phyloP scores from a whole-genome alignment of 2,329 filamentous ascomycete genomes.

The Rutstroemia sp. region DNA sequence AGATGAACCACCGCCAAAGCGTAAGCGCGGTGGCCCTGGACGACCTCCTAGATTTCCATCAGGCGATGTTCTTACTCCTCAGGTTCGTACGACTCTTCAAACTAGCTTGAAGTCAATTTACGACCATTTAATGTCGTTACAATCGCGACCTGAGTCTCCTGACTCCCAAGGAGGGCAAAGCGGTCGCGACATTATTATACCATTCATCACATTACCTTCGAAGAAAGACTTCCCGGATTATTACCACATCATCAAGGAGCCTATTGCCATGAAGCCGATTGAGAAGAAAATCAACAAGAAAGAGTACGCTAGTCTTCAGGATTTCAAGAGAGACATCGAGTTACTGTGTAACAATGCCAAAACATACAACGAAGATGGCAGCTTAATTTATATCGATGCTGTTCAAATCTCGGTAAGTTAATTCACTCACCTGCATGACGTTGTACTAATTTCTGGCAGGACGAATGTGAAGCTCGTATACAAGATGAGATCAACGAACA shows the following conservation, averaged over 20 bases:
- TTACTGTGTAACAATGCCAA: conserved; percentile 85
- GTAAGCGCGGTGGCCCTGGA: conserved; percentile 66
- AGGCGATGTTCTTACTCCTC: conserved; percentile 55
- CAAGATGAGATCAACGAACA: conserved; percentile 47
- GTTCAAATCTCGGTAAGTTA: conserved; percentile 79
- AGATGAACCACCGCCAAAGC: conserved; percentile 68
- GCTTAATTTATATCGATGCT: conserved; percentile 85
- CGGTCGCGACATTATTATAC: conserved; percentile 81
- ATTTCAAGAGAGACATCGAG: conserved; percentile 75
- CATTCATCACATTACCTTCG: conserved; percentile 85
- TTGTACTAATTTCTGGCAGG: conserved; percentile 37
- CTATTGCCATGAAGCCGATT: conserved; percentile 95
- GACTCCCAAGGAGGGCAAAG: conserved; percentile 41
- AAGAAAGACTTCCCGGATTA: conserved; percentile 91
- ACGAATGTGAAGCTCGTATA: conserved; percentile 48
- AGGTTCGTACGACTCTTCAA: conserved; percentile 72
- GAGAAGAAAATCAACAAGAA: conserved; percentile 93
- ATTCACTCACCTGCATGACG: background rate
- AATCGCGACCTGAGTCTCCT: conserved; percentile 27
- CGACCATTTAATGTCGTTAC: conserved; percentile 63
- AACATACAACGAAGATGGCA: conserved; percentile 95
- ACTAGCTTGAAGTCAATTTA: conserved; percentile 70
- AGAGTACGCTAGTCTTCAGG: conserved; percentile 75
- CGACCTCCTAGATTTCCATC: conserved; percentile 49
- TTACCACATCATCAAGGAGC: conserved; percentile 84